phyloP scores from a whole-genome alignment of 148 eudicot species.

The Rhododendron griersonianum region DNA sequence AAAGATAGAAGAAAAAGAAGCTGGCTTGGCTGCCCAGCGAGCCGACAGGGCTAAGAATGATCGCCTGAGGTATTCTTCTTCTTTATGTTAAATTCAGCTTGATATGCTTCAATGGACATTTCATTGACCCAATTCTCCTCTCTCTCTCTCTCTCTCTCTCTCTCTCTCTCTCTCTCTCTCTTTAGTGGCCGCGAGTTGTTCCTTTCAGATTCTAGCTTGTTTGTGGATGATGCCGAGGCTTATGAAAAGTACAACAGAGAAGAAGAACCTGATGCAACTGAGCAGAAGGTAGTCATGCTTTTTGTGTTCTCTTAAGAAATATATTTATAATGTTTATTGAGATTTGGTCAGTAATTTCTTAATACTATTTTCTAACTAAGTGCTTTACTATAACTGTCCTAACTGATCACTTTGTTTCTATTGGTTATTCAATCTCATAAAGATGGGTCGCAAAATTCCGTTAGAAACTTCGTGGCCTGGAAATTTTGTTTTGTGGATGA shows the following conservation, averaged over 20 bases:
- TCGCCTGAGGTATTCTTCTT: conserved; percentile 51
- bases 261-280: conserved; percentile 38
- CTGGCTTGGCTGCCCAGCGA: conserved; percentile 58
- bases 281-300: conserved; percentile 39
- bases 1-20: conserved; percentile 56
- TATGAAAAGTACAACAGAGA: conserved; percentile 63
- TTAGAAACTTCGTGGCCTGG: neutral
- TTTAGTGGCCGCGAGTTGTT: conserved; percentile 80
- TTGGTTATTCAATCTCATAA: neutral
- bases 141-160: too few species aligned
- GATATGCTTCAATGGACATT: conserved; percentile 1
- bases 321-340: neutral
- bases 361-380: neutral
- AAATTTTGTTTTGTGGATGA: neutral
- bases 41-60: conserved; percentile 85
- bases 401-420: neutral
- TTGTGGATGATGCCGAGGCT: conserved; percentile 73
- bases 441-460: neutral
- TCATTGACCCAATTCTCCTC: conserved; percentile 1
- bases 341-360: neutral
- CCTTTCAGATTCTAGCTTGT: conserved; percentile 72
- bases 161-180: neutral
- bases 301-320: neutral
- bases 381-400: neutral
- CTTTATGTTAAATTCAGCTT: neutral